Evolutionary conservation across 2,329 filamentous ascomycete species (phyloP).

Genomic region (Phialophora macrospora): DNA sequence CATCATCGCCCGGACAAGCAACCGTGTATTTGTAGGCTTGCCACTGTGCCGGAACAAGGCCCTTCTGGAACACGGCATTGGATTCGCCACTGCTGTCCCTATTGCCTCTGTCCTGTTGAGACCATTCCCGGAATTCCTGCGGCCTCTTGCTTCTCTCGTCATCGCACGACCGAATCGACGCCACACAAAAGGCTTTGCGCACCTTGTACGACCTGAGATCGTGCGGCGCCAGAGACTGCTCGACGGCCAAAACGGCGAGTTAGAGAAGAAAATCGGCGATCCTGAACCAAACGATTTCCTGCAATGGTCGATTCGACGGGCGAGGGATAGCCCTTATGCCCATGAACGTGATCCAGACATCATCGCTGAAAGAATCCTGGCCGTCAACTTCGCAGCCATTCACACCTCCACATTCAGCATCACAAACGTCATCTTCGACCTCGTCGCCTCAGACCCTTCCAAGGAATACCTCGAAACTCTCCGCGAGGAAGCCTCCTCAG

Average conservation of each 20-base stretch:
- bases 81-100: constrained; percentile 58
- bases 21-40: constrained; percentile 53
- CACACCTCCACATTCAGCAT: constrained; percentile 43
- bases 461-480: constrained; percentile 39
- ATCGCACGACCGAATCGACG: constrained; percentile 54
- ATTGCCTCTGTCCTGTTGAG: constrained; percentile 54
- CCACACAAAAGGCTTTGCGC: constrained; percentile 54
- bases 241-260: constrained; percentile 49
- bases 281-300: constrained; percentile 61
- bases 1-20: constrained; percentile 50
- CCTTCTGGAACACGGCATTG: constrained; percentile 55
- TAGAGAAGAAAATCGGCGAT: constrained; percentile 47
- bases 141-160: constrained; percentile 57
- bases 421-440: constrained; percentile 42
- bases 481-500: constrained; percentile 45
- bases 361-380: constrained; percentile 59
- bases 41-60: constrained; percentile 46
- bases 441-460: constrained; percentile 38
- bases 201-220: constrained; percentile 56
- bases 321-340: constrained; percentile 50
- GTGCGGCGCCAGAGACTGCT: constrained; percentile 56
- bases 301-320: constrained; percentile 62
- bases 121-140: constrained; percentile 55
- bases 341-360: constrained; percentile 54
- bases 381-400: constrained; percentile 50